phyloP scores from a whole-genome alignment of 208 protist genomes.

The Tritrichomonas foetus region DNA sequence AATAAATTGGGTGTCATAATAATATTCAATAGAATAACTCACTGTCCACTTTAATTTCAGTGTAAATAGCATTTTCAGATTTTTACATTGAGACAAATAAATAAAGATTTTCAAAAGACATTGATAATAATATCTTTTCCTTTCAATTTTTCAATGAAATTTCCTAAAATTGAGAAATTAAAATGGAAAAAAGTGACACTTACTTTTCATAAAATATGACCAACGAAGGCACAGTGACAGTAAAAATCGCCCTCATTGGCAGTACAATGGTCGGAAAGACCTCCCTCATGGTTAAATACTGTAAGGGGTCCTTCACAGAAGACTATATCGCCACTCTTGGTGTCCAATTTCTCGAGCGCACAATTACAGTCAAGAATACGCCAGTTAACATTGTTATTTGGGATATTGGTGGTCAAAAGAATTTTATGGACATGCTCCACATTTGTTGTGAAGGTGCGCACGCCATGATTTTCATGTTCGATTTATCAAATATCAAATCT shows the following conservation, averaged over 20 bases:
- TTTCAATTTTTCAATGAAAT: too few relatives aligned
- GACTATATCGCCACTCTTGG: slow-evolving; percentile 63
- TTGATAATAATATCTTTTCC: too few relatives aligned
- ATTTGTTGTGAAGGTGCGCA: slow-evolving; percentile 30
- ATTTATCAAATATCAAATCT: slow-evolving; percentile 24
- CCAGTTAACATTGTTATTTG: slow-evolving; percentile 37
- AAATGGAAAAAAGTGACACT: too few relatives aligned
- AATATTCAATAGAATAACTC: too few relatives aligned
- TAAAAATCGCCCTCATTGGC: slow-evolving; percentile 35
- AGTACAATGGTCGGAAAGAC: slow-evolving; percentile 54
- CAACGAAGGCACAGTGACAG: not conserved
- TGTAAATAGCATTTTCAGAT: too few relatives aligned
- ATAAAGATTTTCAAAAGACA: too few relatives aligned
- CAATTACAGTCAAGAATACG: slow-evolving; percentile 7
- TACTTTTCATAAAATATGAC: not conserved
- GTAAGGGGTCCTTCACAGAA: slow-evolving; percentile 58
- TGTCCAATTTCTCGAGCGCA: slow-evolving; percentile 32
- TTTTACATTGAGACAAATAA: too few relatives aligned
- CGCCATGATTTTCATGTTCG: slow-evolving; percentile 34
- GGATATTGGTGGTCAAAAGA: slow-evolving; percentile 36
- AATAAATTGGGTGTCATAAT: too few relatives aligned
- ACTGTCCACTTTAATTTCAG: too few relatives aligned
- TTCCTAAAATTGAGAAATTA: too few relatives aligned
- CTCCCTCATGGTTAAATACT: slow-evolving; percentile 62
- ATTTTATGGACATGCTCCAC: slow-evolving; percentile 23